Conservation (phyloP, 306 rosid genomes). For the Dicorynia guianensis region DNA sequence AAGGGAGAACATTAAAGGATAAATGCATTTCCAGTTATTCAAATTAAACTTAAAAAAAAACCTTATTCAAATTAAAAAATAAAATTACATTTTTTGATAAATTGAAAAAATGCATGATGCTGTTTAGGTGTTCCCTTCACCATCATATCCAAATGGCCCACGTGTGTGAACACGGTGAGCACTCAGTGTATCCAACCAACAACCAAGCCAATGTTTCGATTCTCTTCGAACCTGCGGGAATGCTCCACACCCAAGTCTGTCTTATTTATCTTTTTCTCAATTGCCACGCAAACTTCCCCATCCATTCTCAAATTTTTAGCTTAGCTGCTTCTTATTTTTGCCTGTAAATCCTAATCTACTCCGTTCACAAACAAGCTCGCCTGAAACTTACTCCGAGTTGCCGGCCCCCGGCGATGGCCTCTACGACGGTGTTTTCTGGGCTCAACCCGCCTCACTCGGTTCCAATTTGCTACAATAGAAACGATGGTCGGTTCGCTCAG, state of each 20-base stretch:
- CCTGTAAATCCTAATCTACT: background rate
- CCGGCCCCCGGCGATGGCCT: slow-evolving; percentile 56
- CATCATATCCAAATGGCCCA: slow-evolving; percentile 11
- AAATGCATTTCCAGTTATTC: too few relatives aligned
- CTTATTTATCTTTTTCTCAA: slow-evolving; percentile 23
- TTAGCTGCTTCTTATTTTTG: background rate
- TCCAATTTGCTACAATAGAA: slow-evolving; percentile 47
- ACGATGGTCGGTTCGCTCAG: slow-evolving; percentile 44
- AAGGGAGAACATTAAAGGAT: too few relatives aligned
- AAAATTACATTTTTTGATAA: too few relatives aligned
- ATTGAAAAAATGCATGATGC: too few relatives aligned
- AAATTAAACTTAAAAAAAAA: too few relatives aligned
- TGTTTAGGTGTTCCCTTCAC: too few relatives aligned
- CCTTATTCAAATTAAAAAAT: too few relatives aligned
- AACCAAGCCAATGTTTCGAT: background rate
- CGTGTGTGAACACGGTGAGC: slow-evolving; percentile 30
- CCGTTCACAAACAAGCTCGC: slow-evolving; percentile 4
- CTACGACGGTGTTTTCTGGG: slow-evolving; percentile 55
- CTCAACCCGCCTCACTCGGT: slow-evolving; percentile 49
- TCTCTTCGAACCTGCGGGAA: slow-evolving; percentile 43
- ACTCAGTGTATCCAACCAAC: slow-evolving; percentile 22
- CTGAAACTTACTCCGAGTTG: slow-evolving; percentile 6
- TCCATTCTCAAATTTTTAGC: background rate
- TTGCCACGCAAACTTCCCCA: slow-evolving; percentile 41
- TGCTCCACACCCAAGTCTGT: background rate